Evolutionary conservation across 169 alveolate species (phyloP).

Genomic region (Plasmodium chabaudi): DNA sequence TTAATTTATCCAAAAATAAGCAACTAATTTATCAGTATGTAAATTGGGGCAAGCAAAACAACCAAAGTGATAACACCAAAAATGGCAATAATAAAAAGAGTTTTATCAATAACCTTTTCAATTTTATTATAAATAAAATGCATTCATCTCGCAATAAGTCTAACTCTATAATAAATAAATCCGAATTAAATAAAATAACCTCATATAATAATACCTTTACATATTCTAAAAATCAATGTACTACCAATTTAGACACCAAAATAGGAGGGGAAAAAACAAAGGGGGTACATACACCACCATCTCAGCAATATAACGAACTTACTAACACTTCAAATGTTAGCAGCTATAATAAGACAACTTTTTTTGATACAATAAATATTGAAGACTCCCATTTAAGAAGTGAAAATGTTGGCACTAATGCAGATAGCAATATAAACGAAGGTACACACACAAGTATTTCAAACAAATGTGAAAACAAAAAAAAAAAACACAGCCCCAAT

Average conservation of each 20-base stretch:
- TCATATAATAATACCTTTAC: too few relatives aligned
- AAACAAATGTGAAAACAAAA: too few relatives aligned
- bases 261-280: too few relatives aligned
- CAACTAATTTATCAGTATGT: background rate
- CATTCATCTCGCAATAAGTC: background rate
- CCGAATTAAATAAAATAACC: too few relatives aligned
- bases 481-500: too few relatives aligned
- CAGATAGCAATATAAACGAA: background rate
- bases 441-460: background rate
- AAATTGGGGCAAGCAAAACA: background rate
- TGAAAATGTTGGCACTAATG: background rate
- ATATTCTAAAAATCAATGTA: too few relatives aligned
- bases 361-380: background rate
- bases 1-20: slow-evolving; percentile 5
- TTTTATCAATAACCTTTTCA: slow-evolving; percentile 7
- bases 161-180: background rate
- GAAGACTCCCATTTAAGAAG: background rate
- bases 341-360: background rate
- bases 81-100: background rate
- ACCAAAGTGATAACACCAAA: too few relatives aligned
- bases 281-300: background rate
- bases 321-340: background rate
- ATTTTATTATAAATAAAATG: slow-evolving; percentile 1
- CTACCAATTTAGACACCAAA: too few relatives aligned
- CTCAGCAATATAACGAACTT: background rate